Base-by-base conservation (phyloP, 1,284 basidiomycete genomes). In the Xerocomus amazonicus region DNA sequence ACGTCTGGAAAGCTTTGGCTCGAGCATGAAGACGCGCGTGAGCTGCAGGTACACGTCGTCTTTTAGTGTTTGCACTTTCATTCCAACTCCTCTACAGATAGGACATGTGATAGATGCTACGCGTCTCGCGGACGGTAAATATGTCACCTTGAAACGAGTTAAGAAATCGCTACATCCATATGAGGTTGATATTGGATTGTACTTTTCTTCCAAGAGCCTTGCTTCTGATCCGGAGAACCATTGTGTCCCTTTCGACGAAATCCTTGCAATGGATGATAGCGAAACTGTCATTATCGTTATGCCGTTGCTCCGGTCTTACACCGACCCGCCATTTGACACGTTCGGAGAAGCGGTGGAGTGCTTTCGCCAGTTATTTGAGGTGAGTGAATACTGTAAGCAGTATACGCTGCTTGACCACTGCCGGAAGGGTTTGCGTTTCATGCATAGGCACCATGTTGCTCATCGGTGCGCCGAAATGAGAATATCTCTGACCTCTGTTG, bases 291-390 rank as follows among this genome's bases (percentile, higher is more conserved):
- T 72, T 2, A 13, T 72, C 0, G 66, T 70, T 1, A 67, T 73
- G 45, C 45, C 45, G 0, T 42, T 68, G 3, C 52, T 73, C 14
- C 51, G 42, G 6, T n/a, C 26, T 0, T 70, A 59, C 17, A 2
- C 28, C 6, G 26, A 27, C 0, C 66, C 64, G 4, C 38, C 33
- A 0, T 70, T 73, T 41, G 53, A 47, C 29, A 63, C 70, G 0
- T 27, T 71, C 9, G 70, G 68, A 1, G 71, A 73, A 41, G 60
- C 55, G 0, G 45, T 73, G 0, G 66, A 68, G 4, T 71, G 65
- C 23, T 50, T 70, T 28, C 17, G 58, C 2, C 72, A 73, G 35
- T 48, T 70, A 6, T 67, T 75, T 27, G 69, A 73, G 51, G 73
- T 73, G 26, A 0, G 55, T 23, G n/a, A 4, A n/a, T 9, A 32